Evolutionary conservation across 495 filamentous ascomycete genomes (phyloP).

Genomic region (Penicillium turbatum): DNA sequence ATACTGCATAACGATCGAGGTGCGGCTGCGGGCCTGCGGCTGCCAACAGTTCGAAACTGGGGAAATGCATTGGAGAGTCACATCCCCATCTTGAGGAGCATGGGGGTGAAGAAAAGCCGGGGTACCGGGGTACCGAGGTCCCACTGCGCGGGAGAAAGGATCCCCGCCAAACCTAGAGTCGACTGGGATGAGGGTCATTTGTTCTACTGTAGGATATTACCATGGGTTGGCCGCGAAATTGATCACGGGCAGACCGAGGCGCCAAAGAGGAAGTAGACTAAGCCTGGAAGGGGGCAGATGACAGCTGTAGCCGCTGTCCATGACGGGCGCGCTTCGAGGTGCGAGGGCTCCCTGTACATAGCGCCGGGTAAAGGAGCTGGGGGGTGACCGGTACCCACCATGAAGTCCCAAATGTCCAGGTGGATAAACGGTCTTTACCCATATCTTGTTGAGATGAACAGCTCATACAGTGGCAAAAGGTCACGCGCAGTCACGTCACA

Average conservation of each 20-base stretch:
- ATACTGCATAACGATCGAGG: not conserved
- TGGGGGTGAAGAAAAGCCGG: not conserved
- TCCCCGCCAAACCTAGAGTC: not conserved
- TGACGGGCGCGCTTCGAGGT: constrained; percentile 9
- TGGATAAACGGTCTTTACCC: no score
- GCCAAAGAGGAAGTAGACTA: constrained; percentile 11
- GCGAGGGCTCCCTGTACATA: not conserved
- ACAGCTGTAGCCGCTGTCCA: constrained; percentile 7
- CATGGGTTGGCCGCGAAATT: constrained; percentile 2
- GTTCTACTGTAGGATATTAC: not conserved
- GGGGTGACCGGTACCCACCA: not conserved
- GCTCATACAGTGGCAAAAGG: constrained; percentile 17
- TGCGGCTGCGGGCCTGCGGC: not conserved
- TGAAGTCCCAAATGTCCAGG: no score
- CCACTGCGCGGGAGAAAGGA: not conserved
- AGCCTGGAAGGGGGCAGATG: constrained; percentile 10
- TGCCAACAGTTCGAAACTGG: constrained; percentile 2
- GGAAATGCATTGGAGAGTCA: constrained; percentile 2
- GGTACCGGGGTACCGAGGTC: constrained; percentile 4
- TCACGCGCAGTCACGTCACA: constrained; percentile 24
- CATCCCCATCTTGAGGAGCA: not conserved
- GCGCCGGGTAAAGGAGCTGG: not conserved
- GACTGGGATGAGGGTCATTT: not conserved
- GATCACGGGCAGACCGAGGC: constrained; percentile 12
- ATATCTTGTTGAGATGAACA: not conserved